Evolutionary conservation across 2,329 filamentous ascomycete species (phyloP).

Genomic region (Alternaria burnsii): DNA sequence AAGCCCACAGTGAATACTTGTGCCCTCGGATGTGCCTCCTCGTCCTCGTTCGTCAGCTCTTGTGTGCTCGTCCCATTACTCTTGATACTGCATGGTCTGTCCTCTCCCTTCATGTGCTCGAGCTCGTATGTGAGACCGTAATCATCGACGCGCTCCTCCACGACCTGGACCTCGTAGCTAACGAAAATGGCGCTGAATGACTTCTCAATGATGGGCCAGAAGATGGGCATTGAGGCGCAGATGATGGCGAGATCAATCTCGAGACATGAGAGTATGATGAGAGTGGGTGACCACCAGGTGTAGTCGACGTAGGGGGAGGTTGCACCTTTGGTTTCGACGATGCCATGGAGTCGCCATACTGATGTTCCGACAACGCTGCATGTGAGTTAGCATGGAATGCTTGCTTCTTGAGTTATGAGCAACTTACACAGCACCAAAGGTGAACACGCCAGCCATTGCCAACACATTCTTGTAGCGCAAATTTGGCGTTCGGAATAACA

Average conservation of each 20-base stretch:
- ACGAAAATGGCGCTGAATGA: slow-evolving; percentile 43
- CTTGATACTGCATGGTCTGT: slow-evolving; percentile 28
- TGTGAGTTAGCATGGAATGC: slow-evolving; percentile 14
- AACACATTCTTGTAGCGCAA: slow-evolving; percentile 38
- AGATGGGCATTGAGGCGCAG: slow-evolving; percentile 48
- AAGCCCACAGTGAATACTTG: slow-evolving; percentile 36
- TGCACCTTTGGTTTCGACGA: slow-evolving; percentile 37
- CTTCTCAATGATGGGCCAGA: slow-evolving; percentile 45
- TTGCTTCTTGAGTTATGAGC: too few relatives aligned
- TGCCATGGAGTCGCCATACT: slow-evolving; percentile 42
- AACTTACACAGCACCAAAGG: slow-evolving; percentile 45
- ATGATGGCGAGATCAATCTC: slow-evolving; percentile 47
- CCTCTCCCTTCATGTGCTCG: slow-evolving; percentile 28
- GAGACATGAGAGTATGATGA: slow-evolving; percentile 41
- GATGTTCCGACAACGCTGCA: slow-evolving; percentile 42
- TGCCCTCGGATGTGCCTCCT: slow-evolving; percentile 18
- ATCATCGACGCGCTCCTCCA: slow-evolving; percentile 36
- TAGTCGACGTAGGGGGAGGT: slow-evolving; percentile 45
- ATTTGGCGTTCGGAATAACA: slow-evolving; percentile 39
- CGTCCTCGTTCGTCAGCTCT: slow-evolving; percentile 26
- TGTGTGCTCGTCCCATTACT: slow-evolving; percentile 36
- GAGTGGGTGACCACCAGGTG: slow-evolving; percentile 41
- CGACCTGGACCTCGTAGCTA: slow-evolving; percentile 45
- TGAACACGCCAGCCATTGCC: slow-evolving; percentile 44
- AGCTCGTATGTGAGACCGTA: slow-evolving; percentile 40